These are phyloP conservation scores for Mycogone perniciosa DNA, from an alignment of 2,329 filamentous ascomycete genomes.

Conservation along the genomic window DNA sequence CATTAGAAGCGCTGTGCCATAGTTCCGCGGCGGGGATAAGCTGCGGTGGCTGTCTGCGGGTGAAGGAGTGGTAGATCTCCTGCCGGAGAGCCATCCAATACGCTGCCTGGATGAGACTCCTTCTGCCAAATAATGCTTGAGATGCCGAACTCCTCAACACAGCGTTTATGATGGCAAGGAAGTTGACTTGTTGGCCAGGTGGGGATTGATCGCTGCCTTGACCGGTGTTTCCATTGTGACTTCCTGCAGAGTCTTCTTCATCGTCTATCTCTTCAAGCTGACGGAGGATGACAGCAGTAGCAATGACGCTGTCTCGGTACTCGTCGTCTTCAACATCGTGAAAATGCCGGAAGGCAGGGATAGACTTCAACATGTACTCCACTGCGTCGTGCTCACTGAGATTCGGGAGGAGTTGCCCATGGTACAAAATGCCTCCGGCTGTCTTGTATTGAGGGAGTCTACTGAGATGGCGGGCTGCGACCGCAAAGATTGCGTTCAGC, in stretches of 20 bases:
- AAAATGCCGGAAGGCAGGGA: slow-evolving; percentile 33
- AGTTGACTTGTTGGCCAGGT: slow-evolving; percentile 25
- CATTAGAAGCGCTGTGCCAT: slow-evolving; percentile 29
- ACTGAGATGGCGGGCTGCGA: slow-evolving; percentile 33
- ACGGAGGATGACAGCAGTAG: slow-evolving; percentile 34
- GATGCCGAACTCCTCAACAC: slow-evolving; percentile 33
- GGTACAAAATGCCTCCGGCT: slow-evolving; percentile 29
- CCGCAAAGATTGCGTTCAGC: slow-evolving; percentile 35
- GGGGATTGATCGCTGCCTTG: not conserved
- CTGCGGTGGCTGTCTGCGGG: slow-evolving; percentile 31
- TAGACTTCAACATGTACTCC: slow-evolving; percentile 35
- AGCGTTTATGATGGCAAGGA: slow-evolving; percentile 35
- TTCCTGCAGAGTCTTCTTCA: slow-evolving; percentile 23
- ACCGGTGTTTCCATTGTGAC: not conserved
- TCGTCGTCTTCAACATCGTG: slow-evolving; percentile 32
- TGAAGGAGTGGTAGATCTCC: slow-evolving; percentile 37
- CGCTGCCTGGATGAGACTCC: slow-evolving; percentile 32
- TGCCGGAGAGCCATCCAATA: slow-evolving; percentile 38
- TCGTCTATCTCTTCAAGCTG: slow-evolving; percentile 37
- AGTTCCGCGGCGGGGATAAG: slow-evolving; percentile 30
- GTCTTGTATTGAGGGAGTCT: slow-evolving; percentile 34
- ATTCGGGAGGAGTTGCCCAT: slow-evolving; percentile 30
- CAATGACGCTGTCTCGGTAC: slow-evolving; percentile 34
- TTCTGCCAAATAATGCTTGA: slow-evolving; percentile 28
- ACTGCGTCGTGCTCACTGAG: slow-evolving; percentile 33